A percentile compares a stretch with the other conserved stretches of the same genome.
phyloP scores from a whole-genome alignment of 2,329 filamentous ascomycete species.

The Amauroascus verrucosus region DNA sequence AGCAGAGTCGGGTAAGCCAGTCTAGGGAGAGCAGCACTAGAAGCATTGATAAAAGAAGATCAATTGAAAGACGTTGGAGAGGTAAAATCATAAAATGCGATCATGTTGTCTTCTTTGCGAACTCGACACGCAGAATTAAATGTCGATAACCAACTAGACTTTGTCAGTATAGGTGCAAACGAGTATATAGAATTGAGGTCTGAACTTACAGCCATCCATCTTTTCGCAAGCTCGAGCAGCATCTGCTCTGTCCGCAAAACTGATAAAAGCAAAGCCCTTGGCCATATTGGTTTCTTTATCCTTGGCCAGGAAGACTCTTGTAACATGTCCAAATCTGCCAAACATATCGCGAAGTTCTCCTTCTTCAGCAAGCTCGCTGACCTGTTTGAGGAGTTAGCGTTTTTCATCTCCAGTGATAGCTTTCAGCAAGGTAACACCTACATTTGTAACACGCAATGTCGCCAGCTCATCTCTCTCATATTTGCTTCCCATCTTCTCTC shows the following conservation, averaged over 20 bases:
- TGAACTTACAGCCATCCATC: constrained; percentile 76
- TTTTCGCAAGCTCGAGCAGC: constrained; percentile 89
- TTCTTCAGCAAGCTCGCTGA: constrained; percentile 96
- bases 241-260: constrained; percentile 80
- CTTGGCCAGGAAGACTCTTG: constrained; percentile 94
- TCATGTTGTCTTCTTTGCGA: constrained; percentile 38
- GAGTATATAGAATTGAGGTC: constrained; percentile 6
- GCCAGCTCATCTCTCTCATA: constrained; percentile 95
- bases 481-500: constrained; percentile 85
- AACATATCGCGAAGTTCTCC: constrained; percentile 94
- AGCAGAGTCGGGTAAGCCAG: neutral
- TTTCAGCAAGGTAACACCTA: constrained; percentile 43
- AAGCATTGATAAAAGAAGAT: constrained; percentile 13
- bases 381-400: constrained; percentile 42
- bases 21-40: constrained; percentile 1
- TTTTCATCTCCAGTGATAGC: neutral
- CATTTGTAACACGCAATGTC: constrained; percentile 94
- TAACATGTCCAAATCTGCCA: constrained; percentile 92
- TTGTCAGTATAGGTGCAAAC: constrained; percentile 11
- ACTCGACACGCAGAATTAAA: constrained; percentile 44
- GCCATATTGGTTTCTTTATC: constrained; percentile 91
- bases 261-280: constrained; percentile 99
- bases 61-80: constrained; percentile 1
- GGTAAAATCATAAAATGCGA: constrained; percentile 3
- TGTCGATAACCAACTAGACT: constrained; percentile 42